Conservation (phyloP, 306 rosid genomes). For the Trifolium subterraneum region DNA sequence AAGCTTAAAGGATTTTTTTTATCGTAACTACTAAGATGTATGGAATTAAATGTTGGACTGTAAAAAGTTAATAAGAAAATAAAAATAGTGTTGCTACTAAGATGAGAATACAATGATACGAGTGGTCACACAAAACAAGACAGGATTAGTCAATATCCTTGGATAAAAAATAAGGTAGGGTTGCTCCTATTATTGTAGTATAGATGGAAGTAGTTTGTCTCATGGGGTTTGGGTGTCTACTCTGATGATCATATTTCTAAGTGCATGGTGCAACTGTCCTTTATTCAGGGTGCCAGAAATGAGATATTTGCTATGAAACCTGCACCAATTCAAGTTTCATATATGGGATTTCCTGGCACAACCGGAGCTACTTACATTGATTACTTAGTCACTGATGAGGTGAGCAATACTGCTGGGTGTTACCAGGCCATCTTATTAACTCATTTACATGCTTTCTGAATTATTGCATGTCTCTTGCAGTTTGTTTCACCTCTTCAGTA, state of each 20-base stretch:
- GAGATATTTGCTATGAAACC: conserved; percentile 95
- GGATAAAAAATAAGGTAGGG: not conserved
- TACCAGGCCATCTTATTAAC: conserved; percentile 7
- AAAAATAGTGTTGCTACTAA: not conserved
- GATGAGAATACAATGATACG: not conserved
- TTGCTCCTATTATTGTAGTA: not conserved
- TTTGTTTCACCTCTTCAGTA: conserved; percentile 84
- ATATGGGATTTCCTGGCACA: conserved; percentile 99
- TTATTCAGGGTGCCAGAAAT: conserved; percentile 89
- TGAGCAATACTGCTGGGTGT: conserved; percentile 36
- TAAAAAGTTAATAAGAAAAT: not conserved
- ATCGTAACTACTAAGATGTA: not conserved
- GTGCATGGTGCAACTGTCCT: conserved; percentile 12
- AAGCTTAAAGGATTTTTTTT: not conserved
- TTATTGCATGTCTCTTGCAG: conserved; percentile 50
- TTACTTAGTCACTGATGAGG: conserved; percentile 95
- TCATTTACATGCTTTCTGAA: conserved; percentile 12
- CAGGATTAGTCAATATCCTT: not conserved
- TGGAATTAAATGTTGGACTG: not conserved
- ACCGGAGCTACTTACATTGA: conserved; percentile 92
- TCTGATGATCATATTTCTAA: conserved; percentile 39
- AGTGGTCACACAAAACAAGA: not conserved
- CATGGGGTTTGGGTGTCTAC: too few relatives aligned
- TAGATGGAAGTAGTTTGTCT: too few relatives aligned
- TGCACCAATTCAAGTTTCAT: conserved; percentile 98